phyloP scores from a whole-genome alignment of 805 yeast species.

The Nakazawaea ernobii region DNA sequence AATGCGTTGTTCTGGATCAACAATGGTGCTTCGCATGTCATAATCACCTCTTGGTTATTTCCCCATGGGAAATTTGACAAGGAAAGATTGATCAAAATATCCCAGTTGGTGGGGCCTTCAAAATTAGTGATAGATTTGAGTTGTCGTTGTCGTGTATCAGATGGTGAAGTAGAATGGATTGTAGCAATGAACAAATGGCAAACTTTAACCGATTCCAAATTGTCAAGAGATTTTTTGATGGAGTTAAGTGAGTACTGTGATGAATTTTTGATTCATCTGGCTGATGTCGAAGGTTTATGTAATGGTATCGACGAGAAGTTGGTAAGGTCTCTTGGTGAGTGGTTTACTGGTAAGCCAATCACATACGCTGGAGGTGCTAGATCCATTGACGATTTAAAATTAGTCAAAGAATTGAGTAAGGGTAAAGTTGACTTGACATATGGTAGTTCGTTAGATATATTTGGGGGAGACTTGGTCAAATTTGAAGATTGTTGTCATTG shows the following conservation, averaged over 20 bases:
- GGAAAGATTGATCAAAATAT: conserved; percentile 47
- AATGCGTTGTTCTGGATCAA: conserved; percentile 81
- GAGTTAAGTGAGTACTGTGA: conserved; percentile 60
- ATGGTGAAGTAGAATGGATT: conserved; percentile 51
- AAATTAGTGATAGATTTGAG: conserved; percentile 84
- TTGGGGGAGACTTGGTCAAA: conserved; percentile 81
- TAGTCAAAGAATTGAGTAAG: conserved; percentile 60
- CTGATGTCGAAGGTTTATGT: conserved; percentile 97
- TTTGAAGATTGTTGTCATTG: conserved; percentile 72
- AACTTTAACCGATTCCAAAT: conserved; percentile 62
- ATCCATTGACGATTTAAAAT: conserved; percentile 57
- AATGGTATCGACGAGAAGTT: conserved; percentile 83
- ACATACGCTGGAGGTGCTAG: conserved; percentile 98
- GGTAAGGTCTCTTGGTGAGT: conserved; percentile 65
- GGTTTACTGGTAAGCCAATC: conserved; percentile 69
- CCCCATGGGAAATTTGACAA: conserved; percentile 50
- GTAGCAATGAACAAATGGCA: conserved; percentile 99
- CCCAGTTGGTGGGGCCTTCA: conserved; percentile 52
- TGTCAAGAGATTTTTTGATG: conserved; percentile 48
- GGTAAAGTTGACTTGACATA: conserved; percentile 89
- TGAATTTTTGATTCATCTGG: conserved; percentile 94
- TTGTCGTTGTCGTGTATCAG: conserved; percentile 49
- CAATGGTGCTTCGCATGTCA: conserved; percentile 77
- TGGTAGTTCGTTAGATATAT: conserved; percentile 91
- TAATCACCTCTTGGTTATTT: conserved; percentile 89